phyloP scores from a whole-genome alignment of 352 stramenopile genomes.

The Globisporangium nunn region DNA sequence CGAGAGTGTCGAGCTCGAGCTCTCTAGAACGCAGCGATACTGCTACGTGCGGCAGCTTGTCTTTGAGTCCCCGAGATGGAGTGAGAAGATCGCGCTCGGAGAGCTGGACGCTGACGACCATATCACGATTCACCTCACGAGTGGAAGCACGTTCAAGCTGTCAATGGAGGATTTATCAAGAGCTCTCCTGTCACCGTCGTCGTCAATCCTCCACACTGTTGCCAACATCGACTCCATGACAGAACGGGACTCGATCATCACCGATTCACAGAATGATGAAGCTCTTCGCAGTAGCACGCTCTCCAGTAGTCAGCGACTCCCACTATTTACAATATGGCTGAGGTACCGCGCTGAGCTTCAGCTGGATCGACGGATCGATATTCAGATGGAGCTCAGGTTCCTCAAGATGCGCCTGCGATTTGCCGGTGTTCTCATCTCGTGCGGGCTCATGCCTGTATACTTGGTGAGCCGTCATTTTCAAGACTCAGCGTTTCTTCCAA shows the following conservation, averaged over 20 bases:
- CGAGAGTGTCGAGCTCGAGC: slow-evolving; percentile 15
- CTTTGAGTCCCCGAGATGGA: slow-evolving; percentile 15
- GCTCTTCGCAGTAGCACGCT: background rate
- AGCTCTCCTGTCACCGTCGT: slow-evolving; percentile 17
- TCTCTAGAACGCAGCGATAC: background rate
- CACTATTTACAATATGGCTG: slow-evolving; percentile 20
- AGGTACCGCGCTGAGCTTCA: slow-evolving; percentile 26
- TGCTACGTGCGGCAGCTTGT: background rate
- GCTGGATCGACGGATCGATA: slow-evolving; percentile 22
- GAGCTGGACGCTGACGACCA: slow-evolving; percentile 11
- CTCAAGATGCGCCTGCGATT: slow-evolving; percentile 12
- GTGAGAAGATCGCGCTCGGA: slow-evolving; percentile 25
- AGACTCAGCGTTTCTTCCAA: background rate
- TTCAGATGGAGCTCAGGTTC: slow-evolving; percentile 4
- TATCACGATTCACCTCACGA: slow-evolving; percentile 18
- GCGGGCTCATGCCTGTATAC: slow-evolving; percentile 3
- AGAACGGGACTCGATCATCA: background rate
- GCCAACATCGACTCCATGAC: slow-evolving; percentile 1
- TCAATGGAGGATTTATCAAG: slow-evolving; percentile 27
- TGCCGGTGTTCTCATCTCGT: slow-evolving; percentile 3
- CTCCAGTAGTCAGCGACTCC: slow-evolving; percentile 1
- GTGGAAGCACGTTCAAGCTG: slow-evolving; percentile 24
- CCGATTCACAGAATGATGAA: background rate
- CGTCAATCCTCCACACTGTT: slow-evolving; percentile 3
- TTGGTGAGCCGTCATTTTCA: background rate